Evolutionary conservation across 2,329 filamentous ascomycete genomes (phyloP).

Genomic region (Aspergillus pseudonomiae): DNA sequence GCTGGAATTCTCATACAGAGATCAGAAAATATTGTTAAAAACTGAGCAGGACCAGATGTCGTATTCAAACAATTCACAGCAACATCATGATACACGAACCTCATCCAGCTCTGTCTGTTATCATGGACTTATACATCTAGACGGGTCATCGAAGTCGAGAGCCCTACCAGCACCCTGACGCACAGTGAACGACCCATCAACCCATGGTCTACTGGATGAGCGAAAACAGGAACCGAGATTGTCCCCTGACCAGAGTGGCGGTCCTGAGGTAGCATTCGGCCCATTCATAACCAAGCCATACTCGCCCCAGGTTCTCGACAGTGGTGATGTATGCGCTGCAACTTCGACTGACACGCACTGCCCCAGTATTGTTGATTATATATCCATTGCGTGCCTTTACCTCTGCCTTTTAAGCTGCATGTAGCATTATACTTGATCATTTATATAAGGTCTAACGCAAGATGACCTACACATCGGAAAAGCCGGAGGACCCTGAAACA

Average conservation of each 20-base stretch:
- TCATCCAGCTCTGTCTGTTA: background rate
- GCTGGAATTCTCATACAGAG: background rate
- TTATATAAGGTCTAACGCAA: background rate
- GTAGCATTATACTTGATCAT: background rate
- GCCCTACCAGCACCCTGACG: background rate
- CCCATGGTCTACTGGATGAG: background rate
- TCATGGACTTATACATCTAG: background rate
- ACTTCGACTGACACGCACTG: background rate
- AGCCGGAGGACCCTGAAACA: conserved; percentile 1
- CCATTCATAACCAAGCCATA: background rate
- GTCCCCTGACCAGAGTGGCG: background rate
- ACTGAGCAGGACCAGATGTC: background rate
- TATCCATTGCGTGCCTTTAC: background rate
- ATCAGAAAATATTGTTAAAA: background rate
- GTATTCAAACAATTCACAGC: background rate
- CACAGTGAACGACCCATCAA: background rate
- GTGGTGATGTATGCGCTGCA: conserved; percentile 13
- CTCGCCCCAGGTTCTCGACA: background rate
- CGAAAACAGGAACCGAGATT: background rate
- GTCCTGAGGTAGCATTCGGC: background rate
- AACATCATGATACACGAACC: background rate
- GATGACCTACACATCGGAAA: conserved; percentile 5
- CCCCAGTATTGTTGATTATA: background rate
- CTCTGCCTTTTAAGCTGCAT: background rate
- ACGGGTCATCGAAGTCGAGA: background rate